Evolutionary conservation across 257 asterid genomes (phyloP).

Genomic region (Knoxia roxburghii): DNA sequence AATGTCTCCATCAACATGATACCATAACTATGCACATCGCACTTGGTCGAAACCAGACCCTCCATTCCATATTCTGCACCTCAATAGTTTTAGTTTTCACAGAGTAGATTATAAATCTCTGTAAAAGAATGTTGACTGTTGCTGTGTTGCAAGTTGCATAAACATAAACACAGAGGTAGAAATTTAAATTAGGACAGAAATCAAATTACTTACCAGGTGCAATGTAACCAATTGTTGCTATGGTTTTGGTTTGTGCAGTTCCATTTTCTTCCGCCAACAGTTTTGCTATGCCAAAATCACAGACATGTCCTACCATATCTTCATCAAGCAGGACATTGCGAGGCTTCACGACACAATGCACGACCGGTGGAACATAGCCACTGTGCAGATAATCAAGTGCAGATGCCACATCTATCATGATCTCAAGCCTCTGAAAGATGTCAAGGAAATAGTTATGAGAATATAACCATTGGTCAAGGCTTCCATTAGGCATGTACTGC

Average conservation of each 20-base stretch:
- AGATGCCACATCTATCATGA: constrained; percentile 18
- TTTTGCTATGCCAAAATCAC: too few species aligned
- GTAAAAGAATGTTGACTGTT: background rate
- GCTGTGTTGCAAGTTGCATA: too few species aligned
- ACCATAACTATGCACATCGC: constrained; percentile 10
- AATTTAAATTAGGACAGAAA: too few species aligned
- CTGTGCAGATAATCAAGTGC: too few species aligned
- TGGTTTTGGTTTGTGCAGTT: too few species aligned
- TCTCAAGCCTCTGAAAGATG: constrained; percentile 10
- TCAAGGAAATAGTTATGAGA: constrained; percentile 2
- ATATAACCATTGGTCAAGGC: constrained; percentile 14
- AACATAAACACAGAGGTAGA: background rate
- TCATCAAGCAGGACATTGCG: too few species aligned
- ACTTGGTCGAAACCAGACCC: constrained; percentile 6
- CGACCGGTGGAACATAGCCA: too few species aligned
- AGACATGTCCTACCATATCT: too few species aligned
- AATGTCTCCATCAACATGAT: constrained; percentile 14
- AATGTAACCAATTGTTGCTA: too few species aligned
- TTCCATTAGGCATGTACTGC: constrained; percentile 16
- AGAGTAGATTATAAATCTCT: background rate
- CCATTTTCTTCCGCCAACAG: too few species aligned
- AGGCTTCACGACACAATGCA: too few species aligned
- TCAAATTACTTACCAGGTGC: too few species aligned
- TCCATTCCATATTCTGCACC: background rate
- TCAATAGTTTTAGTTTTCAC: background rate